Base-by-base conservation (phyloP, 306 rosid genomes). In the Myrica gale region DNA sequence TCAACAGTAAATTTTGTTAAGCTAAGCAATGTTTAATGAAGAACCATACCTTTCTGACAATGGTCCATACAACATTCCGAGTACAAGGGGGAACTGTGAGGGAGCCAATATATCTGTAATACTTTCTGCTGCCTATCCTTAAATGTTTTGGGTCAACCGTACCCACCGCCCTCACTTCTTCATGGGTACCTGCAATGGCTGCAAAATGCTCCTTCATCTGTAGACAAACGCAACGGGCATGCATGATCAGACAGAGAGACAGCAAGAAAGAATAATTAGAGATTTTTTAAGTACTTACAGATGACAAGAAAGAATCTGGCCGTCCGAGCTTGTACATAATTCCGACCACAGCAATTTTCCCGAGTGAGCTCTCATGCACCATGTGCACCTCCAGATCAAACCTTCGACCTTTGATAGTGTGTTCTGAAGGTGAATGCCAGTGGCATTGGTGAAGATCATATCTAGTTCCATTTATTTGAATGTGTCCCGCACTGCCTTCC, bases 361-460 rank as follows among this genome's bases (percentile, higher is more conserved):
- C 93, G 3, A 77, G 45, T 17, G 76, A 69, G 70, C 82, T 78
- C 50, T 93, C 82, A 66, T 93, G 97, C 23, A 93, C 87, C 82
- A 89, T 17, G 69, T 91, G 98, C 44, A 82, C 73, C 85, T 93
- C 98, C 19, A 91, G 74, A 81, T 85, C 93, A 37, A 81, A 81
- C 68, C 75, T 83, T 81, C 19, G 74, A 61, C 92, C 93, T 71
- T 88, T 61, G 74, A 91, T 60, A 52, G 89, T 83, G 81, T 93
- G 97, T 76, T 93, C 96, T 7, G 97, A 91, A 51, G 93, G 91
- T 52, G 90, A 74, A 75, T 93, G 98, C 98, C 98, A 93, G 79
- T 93, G 98, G 44, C 55, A 71, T 21, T 93, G 96, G 46, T 20
- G 47, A 17, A 93, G 89, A 7, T 9, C 23, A 75, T 89, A 93